These are phyloP conservation scores for Aspergillus uvarum DNA, from an alignment of 2,329 filamentous ascomycete species.

Conservation along the genomic window DNA sequence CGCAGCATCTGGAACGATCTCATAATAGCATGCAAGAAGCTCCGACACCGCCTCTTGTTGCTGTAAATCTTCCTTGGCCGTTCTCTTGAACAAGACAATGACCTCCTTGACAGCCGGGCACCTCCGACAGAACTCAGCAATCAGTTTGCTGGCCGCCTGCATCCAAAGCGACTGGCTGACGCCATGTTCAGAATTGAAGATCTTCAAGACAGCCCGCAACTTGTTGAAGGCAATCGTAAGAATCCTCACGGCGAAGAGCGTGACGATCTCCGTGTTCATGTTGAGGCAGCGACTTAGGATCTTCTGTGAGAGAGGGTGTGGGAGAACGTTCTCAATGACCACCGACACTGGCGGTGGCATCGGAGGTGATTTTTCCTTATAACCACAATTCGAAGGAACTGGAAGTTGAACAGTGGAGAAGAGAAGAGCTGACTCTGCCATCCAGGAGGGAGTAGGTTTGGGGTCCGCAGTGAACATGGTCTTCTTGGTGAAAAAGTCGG, in stretches of 20 bases:
- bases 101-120: constrained; percentile 81
- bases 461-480: constrained; percentile 83
- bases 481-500: constrained; percentile 81
- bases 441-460: constrained; percentile 90
- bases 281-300: constrained; percentile 76
- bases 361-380: constrained; percentile 59
- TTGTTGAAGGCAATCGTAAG: constrained; percentile 79
- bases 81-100: constrained; percentile 69
- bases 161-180: constrained; percentile 60
- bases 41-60: constrained; percentile 78
- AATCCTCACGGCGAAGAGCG: constrained; percentile 79
- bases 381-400: constrained; percentile 71
- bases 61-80: constrained; percentile 66
- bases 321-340: constrained; percentile 82
- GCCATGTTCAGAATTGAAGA: constrained; percentile 55
- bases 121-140: constrained; percentile 72
- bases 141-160: constrained; percentile 65
- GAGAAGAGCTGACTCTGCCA: constrained; percentile 86
- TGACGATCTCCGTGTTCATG: constrained; percentile 73
- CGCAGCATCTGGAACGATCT: constrained; percentile 74
- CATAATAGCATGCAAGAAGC: constrained; percentile 80
- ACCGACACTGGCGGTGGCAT: constrained; percentile 76
- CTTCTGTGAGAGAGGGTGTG: constrained; percentile 76
- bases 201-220: constrained; percentile 61
- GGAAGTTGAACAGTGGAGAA: constrained; percentile 76